Conservation (phyloP, 2,329 filamentous ascomycete genomes). For the Cadophora sp. region DNA sequence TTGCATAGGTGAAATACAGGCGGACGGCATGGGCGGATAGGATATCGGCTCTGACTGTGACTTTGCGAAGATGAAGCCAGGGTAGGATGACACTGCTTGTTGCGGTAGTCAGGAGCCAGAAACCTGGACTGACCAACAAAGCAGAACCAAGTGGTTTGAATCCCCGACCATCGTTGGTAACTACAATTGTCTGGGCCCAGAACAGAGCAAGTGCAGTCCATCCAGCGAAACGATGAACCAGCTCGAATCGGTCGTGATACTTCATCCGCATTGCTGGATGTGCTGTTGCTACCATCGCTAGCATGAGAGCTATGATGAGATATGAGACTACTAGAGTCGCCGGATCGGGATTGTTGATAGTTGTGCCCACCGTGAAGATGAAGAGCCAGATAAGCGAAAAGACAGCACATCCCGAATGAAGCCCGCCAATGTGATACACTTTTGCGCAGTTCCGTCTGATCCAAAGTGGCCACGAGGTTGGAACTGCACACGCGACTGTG, state of each 20-base stretch:
- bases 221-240: constrained; percentile 75
- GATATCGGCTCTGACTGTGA: constrained; percentile 67
- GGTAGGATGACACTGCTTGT: constrained; percentile 73
- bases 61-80: constrained; percentile 75
- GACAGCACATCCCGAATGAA: constrained; percentile 59
- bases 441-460: constrained; percentile 56
- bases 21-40: constrained; percentile 77
- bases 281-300: constrained; percentile 66
- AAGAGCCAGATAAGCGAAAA: constrained; percentile 56
- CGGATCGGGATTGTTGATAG: constrained; percentile 51
- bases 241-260: constrained; percentile 74
- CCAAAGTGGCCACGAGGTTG: constrained; percentile 53
- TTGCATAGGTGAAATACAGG: constrained; percentile 71
- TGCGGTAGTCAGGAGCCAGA: constrained; percentile 73
- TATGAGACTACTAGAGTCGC: constrained; percentile 56
- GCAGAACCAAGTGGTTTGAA: constrained; percentile 41
- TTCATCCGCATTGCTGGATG: constrained; percentile 67
- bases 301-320: constrained; percentile 62
- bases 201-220: constrained; percentile 72
- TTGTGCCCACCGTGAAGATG: constrained; percentile 46
- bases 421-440: constrained; percentile 60
- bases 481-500: constrained; percentile 53
- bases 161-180: constrained; percentile 53
- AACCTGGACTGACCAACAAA: constrained; percentile 55
- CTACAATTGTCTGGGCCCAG: constrained; percentile 66